Base-by-base conservation (phyloP, 805 yeast species). In the Ogataea haglerorum region DNA sequence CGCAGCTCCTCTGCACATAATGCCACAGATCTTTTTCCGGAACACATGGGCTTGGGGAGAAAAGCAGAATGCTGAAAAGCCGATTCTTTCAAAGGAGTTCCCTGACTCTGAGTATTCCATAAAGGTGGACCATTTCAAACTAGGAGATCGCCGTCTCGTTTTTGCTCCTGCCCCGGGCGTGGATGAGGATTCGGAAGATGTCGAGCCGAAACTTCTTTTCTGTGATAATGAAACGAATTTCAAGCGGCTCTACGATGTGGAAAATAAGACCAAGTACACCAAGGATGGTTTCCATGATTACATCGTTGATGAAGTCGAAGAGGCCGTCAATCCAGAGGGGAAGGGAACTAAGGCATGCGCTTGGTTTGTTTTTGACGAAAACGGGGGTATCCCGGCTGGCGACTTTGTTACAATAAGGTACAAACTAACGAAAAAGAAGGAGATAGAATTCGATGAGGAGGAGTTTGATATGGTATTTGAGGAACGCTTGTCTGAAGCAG, bases 41-140 rank as follows among this genome's bases (percentile, higher is more conserved):
- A 89, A 89, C 65, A 85, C 93, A 12, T 89, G 97, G 97, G 68
- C 83, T n/a, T 89, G 96, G 96, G 87, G 90, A 33, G 66, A 72
- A 10, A 70, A 75, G 42, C 64, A 64, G 29, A 57, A 64, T 31
- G 54, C 57, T 30, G 61, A 58, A 40, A 79, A 76, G 47, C 88
- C 89, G 10, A 53, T 60, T 12, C 58, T 78, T 48, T 63, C 61
- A 16, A 61, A 67, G 35, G 61, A 64, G 30, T 63, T 60, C 29
- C 60, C 66, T 34, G 68, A 66, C 23, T 58, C 68, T 27, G 67
- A 65, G 23, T 67, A 69, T 43, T 66, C 80, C 27, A 69, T 88
- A 37, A 71, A 75, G 54, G 67, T 87, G 30, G 70, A 76, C 36
- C 93, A 84, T 58, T 74, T 72, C 57, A 81, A 80, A 58, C 76